Conservation (phyloP, 1,284 basidiomycete genomes). For the Garcileccinum viscosum region DNA sequence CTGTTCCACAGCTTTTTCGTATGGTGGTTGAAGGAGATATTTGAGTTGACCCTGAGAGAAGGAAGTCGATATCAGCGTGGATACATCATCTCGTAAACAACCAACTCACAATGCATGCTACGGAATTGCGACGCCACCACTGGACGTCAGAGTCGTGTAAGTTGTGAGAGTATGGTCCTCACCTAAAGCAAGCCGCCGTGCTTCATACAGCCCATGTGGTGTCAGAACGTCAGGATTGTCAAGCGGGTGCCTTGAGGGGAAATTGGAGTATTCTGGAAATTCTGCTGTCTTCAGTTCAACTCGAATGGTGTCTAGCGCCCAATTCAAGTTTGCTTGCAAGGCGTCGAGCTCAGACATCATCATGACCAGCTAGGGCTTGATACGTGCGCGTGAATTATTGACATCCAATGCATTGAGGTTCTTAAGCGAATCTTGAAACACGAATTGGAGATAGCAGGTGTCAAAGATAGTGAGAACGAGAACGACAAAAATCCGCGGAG, state of each 20-base stretch:
- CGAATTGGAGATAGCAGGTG: neutral
- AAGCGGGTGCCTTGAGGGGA: conserved; percentile 29
- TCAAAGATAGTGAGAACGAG: neutral
- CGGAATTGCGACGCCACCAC: neutral
- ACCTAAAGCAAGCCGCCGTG: conserved; percentile 28
- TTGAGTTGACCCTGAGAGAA: conserved; percentile 24
- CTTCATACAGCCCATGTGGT: conserved; percentile 26
- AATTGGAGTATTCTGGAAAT: conserved; percentile 26
- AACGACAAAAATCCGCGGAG: neutral
- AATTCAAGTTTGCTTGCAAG: conserved; percentile 29
- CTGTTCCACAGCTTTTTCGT: conserved; percentile 27
- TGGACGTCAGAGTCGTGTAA: neutral
- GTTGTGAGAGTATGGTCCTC: neutral
- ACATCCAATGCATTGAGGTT: neutral
- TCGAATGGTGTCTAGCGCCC: conserved; percentile 30
- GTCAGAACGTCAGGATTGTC: conserved; percentile 25
- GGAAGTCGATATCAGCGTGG: neutral
- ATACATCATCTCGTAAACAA: neutral
- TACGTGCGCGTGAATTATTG: neutral
- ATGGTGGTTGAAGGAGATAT: conserved; percentile 29
- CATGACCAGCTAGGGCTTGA: conserved; percentile 1
- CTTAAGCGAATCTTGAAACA: neutral
- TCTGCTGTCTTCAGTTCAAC: conserved; percentile 19
- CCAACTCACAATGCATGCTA: conserved; percentile 18
- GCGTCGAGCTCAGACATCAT: conserved; percentile 13